Conservation (phyloP, 768 basidiomycete species). For the Mycena chlorophos region DNA sequence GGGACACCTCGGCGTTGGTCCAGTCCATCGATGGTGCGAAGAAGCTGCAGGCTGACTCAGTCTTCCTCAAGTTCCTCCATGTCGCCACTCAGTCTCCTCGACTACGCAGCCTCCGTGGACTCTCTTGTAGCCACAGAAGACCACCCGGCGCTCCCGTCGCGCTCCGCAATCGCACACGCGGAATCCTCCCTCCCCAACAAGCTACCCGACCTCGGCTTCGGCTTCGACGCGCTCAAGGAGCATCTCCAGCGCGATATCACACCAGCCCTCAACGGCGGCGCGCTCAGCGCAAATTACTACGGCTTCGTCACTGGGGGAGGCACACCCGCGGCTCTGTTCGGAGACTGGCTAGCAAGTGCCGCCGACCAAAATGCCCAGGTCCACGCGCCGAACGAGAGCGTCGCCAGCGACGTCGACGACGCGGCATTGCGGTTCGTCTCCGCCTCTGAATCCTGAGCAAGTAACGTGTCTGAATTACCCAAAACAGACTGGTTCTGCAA, state of each 20-base stretch:
- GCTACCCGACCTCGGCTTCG: constrained; percentile 15
- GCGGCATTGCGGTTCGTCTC: constrained; percentile 7
- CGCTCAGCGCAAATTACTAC: constrained; percentile 14
- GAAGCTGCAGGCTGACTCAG: neutral
- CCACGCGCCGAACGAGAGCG: constrained; percentile 4
- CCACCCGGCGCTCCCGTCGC: constrained; percentile 8
- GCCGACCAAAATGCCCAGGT: constrained; percentile 17
- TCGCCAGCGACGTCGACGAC: constrained; percentile 8
- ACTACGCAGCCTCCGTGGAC: constrained; percentile 6
- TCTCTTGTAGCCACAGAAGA: neutral
- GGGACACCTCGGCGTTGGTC: neutral
- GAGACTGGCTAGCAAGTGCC: constrained; percentile 10
- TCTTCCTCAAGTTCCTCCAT: too few species aligned
- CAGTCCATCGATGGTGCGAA: neutral
- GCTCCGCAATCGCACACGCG: constrained; percentile 5
- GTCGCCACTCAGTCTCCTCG: constrained; percentile 15
- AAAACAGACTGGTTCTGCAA: constrained; percentile 14
- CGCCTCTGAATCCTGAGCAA: neutral
- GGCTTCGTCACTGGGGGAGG: constrained; percentile 14
- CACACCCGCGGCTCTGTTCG: constrained; percentile 13
- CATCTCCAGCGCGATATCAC: constrained; percentile 13
- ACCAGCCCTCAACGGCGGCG: constrained; percentile 13
- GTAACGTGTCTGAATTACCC: neutral
- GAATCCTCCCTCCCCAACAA: constrained; percentile 9
- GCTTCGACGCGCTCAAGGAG: constrained; percentile 10